Percentiles rank a stretch among this genome's conserved stretches.
Conservation (phyloP, 2,329 filamentous ascomycete genomes). For the Gaeumannomyces tritici region DNA sequence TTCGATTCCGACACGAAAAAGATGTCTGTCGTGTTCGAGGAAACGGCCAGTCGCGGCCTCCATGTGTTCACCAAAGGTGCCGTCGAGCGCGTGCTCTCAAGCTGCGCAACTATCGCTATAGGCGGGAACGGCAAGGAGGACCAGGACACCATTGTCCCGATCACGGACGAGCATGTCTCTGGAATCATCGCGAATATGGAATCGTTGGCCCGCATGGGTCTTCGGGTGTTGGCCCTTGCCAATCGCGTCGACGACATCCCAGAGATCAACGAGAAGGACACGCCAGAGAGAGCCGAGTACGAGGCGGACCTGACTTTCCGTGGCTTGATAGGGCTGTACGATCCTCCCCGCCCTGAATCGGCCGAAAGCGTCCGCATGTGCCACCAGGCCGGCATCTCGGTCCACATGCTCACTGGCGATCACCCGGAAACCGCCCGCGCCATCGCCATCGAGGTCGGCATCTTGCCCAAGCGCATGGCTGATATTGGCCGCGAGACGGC, state of each 20-base stretch:
- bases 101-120: constrained; percentile 30
- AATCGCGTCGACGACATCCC: neutral
- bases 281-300: constrained; percentile 37
- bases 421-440: constrained; percentile 49
- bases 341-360: constrained; percentile 58
- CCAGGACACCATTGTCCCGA: constrained; percentile 18
- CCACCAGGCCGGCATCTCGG: constrained; percentile 45
- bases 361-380: constrained; percentile 44
- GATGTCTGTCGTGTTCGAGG: constrained; percentile 52
- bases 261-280: constrained; percentile 17
- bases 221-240: constrained; percentile 52
- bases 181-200: constrained; percentile 54
- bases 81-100: constrained; percentile 49
- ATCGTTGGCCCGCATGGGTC: constrained; percentile 40
- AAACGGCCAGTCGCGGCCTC: constrained; percentile 15
- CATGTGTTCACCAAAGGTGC: constrained; percentile 42
- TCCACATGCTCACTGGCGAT: constrained; percentile 56
- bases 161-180: constrained; percentile 38
- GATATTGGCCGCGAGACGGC: constrained; percentile 36
- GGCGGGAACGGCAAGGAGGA: constrained; percentile 14
- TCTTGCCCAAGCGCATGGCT: constrained; percentile 22
- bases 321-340: constrained; percentile 59
- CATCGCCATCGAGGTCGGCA: constrained; percentile 38
- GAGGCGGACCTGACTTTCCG: constrained; percentile 53
- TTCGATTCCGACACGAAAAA: constrained; percentile 58